Evolutionary conservation across 768 basidiomycete genomes (phyloP), one percentile per base, ranked within the genome.

Genomic region (Pulveroboletus sp.): DNA sequence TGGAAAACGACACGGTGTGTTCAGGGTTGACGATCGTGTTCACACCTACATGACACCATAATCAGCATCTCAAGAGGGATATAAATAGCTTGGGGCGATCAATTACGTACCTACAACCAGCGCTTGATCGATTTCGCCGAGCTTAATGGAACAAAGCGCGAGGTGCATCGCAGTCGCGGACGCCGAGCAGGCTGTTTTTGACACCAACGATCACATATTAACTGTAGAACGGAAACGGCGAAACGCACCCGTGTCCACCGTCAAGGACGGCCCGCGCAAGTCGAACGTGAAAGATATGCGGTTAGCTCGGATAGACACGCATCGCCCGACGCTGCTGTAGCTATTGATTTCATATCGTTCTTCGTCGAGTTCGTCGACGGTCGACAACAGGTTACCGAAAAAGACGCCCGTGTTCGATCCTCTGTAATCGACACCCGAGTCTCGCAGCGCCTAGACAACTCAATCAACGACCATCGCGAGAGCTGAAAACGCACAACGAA

Each of bases 381-480:
- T 65, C 2, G 58, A 61, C 49, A 62, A 56, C 22, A 68, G 20
- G 47, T 63, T 65, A 2, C 75, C 68, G 10, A 68, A 71, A 53
- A 67, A 79, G 44, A 69, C 71, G 1, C 75, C 75, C 23, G 77
- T 70, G 12, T 70, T 71, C 22, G 64, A 64, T 17, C 67, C 68
- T 43, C 76, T 65, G 50, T 71, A 76, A 52, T 77, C 68, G 34
- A 78, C 71, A 7, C 76, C 77, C 2, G 77, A 75, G 54, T 79
- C 77, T 39, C 73, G 66, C 16, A 79, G 63, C 2, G 72, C 72
- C 23, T 57, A 13, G 19, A 45, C 6, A 6, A 31, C 10, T 5
- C 3, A 12, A 30, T 53, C 22, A 41, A 37, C 5, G 16, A 2
- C 16, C 2, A 7, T 0, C 11, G 6, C 9, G 11, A 50, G 11